phyloP scores from a whole-genome alignment of 768 basidiomycete genomes.

The Wakefieldia striispora region DNA sequence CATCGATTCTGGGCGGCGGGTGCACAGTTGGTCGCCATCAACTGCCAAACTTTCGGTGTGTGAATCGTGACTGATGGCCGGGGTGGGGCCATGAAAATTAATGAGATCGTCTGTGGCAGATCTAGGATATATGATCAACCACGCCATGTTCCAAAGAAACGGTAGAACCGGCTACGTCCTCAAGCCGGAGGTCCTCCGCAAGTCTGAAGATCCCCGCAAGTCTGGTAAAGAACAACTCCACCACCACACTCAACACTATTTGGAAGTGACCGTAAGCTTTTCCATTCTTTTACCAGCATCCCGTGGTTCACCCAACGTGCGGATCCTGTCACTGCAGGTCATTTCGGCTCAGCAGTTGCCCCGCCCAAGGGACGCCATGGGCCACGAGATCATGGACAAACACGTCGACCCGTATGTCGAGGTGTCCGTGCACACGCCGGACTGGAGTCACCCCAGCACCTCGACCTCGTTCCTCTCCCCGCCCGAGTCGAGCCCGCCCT shows the following conservation, averaged over 20 bases:
- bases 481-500: conserved; percentile 2
- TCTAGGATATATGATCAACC: conserved; percentile 87
- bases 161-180: conserved; percentile 88
- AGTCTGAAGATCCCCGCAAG: conserved; percentile 47
- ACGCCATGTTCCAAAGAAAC: conserved; percentile 93
- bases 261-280: conserved; percentile 59
- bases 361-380: conserved; percentile 58
- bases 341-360: conserved; percentile 93
- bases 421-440: conserved; percentile 72
- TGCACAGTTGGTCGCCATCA: conserved; percentile 87
- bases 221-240: conserved; percentile 57
- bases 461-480: conserved; percentile 11
- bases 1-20: conserved; percentile 89
- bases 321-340: conserved; percentile 34
- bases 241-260: conserved; percentile 52
- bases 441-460: conserved; percentile 49
- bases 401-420: conserved; percentile 77
- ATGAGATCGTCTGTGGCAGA: conserved; percentile 45
- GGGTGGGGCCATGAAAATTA: neutral
- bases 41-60: conserved; percentile 96
- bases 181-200: conserved; percentile 77
- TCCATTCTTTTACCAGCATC: neutral
- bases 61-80: conserved; percentile 2
- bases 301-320: neutral
- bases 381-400: conserved; percentile 59